These are phyloP conservation scores for Peronosclerospora sorghi DNA, from an alignment of 352 stramenopile genomes.

Conservation along the genomic window DNA sequence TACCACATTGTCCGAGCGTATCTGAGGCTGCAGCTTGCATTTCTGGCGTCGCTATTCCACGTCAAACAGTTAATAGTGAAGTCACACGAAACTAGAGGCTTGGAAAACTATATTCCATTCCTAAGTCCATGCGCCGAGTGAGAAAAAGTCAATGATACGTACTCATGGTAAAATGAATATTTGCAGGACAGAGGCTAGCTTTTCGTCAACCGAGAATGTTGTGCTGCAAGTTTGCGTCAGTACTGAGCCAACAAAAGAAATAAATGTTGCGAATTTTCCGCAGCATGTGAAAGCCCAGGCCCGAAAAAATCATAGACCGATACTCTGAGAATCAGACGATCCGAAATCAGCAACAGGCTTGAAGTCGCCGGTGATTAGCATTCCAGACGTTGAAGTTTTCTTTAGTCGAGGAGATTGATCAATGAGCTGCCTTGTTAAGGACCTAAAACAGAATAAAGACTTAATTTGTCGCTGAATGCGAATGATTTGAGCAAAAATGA, in stretches of 20 bases:
- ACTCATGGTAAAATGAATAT: not conserved
- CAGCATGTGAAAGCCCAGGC: not conserved
- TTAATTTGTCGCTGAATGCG: not conserved
- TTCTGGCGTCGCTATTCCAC: no score
- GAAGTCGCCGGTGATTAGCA: not conserved
- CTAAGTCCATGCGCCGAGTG: constrained; percentile 7
- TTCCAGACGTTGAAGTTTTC: not conserved
- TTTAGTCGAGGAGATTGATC: not conserved
- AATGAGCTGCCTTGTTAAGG: not conserved
- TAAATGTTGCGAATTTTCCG: not conserved
- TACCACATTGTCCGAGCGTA: no score
- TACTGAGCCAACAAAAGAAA: not conserved
- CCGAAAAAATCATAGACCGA: not conserved
- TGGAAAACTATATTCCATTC: constrained; percentile 12
- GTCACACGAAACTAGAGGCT: not conserved
- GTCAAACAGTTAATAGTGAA: no score
- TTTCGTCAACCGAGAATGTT: no score
- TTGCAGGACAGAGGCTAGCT: no score
- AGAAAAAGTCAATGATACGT: not conserved
- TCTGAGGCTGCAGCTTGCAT: no score
- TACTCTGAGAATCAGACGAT: not conserved
- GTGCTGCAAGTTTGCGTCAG: no score
- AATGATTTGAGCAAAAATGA: not conserved
- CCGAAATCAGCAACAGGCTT: not conserved
- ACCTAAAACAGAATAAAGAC: not conserved